Percentiles rank a stretch among this genome's conserved stretches.
Conservation (phyloP, 164 flowering plant species). For the Chloranthus sessilifolius region DNA sequence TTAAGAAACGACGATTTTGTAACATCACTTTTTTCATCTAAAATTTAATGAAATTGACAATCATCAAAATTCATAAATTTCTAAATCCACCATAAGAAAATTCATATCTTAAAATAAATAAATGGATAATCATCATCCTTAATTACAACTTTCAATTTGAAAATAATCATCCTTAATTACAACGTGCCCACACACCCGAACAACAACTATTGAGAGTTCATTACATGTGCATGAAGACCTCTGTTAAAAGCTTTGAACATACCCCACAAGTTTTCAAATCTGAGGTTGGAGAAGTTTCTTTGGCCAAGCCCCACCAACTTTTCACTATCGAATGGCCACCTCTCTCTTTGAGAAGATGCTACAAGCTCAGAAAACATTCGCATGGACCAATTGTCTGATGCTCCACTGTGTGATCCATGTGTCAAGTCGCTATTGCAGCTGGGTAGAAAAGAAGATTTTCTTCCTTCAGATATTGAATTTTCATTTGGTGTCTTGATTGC, state of each 20-base stretch:
- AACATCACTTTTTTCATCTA: no score
- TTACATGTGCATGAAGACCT: conserved; percentile 52
- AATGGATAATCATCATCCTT: no score
- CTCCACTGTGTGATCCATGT: conserved; percentile 57
- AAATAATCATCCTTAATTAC: no score
- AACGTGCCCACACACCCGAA: conserved; percentile 87
- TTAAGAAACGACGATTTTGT: no score
- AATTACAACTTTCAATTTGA: no score
- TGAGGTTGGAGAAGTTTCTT: conserved; percentile 49
- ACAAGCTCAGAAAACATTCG: conserved; percentile 77
- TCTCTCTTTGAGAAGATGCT: conserved; percentile 66
- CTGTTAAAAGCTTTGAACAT: conserved; percentile 64
- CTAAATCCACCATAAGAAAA: no score
- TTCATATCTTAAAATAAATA: no score
- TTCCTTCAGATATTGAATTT: conserved; percentile 59
- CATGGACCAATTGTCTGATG: conserved; percentile 89
- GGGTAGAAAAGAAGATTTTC: conserved; percentile 45
- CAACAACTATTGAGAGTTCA: conserved; percentile 63
- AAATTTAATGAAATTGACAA: no score
- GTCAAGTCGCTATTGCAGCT: conserved; percentile 48
- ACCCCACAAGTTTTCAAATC: conserved; percentile 65
- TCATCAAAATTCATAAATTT: no score
- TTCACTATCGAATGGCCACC: conserved; percentile 93
- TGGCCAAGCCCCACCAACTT: conserved; percentile 30
- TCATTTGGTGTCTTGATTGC: conserved; percentile 52